Evolutionary conservation across 306 rosid genomes (phyloP), one percentile per base, ranked within the genome.

Genomic region (Purshia tridentata): DNA sequence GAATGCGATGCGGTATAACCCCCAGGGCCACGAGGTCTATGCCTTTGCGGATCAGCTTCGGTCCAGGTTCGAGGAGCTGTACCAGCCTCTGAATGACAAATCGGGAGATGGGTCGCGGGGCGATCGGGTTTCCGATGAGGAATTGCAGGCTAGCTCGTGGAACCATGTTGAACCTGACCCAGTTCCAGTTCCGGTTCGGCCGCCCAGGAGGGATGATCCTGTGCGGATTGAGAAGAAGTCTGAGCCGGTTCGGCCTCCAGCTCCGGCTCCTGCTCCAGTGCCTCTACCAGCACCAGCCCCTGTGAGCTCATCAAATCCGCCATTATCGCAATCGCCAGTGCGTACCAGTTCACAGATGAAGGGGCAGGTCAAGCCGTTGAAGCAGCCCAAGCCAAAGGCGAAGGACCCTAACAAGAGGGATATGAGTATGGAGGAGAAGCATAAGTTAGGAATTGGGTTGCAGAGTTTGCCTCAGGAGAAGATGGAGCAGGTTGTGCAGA

Each of bases 401-500:
- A 95, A 87, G 86, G 99, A 95, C 41, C 99, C 92, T 0, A 87
- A 87, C 68, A 95, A 95, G 86, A 84, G 99, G 82, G 96, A 89
- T 8, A 95, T 95, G 99, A 95, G 77, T 60, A 81, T 86, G 6
- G 99, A 90, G 80, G 99, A 95, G 69, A 95, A 95, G 79, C 99
- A 95, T 59, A 91, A 83, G 48, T 78, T 95, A 75, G 99, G 97
- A 42, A 13, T 89, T 37, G 98, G 98, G 70, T 78, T 95, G 83
- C 99, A 95, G 84, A 89, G 91, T 57, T 81, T 95, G 82, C 99
- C 99, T 0, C 80, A 88, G 0, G 99, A 95, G 76, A 91, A 95
- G 73, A 91, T 95, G 99, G 99, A 91, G 5, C 99, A 95, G 65
- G 99, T 95, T 42, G 90, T 95, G 55, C 98, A 88, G 80, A 95